These are phyloP conservation scores for Alternaria infectoria DNA, from an alignment of 2,329 filamentous ascomycete species.

Conservation along the genomic window DNA sequence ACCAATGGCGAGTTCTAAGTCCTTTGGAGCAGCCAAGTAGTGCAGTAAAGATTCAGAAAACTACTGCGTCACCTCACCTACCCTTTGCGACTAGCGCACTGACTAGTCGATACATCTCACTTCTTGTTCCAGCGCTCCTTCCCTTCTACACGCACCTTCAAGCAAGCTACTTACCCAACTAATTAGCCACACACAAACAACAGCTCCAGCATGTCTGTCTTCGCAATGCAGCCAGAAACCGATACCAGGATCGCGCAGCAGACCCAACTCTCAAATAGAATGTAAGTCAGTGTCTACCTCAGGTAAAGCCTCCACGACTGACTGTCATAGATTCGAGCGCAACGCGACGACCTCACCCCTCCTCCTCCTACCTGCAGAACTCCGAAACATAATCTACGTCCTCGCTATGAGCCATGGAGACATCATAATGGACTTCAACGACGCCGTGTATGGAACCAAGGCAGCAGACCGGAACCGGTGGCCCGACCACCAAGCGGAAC, in stretches of 20 bases:
- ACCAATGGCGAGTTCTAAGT: rapidly evolving
- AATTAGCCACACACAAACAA: not conserved
- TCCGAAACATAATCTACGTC: not conserved
- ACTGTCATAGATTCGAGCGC: not conserved
- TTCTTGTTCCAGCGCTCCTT: not conserved
- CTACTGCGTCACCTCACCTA: not conserved
- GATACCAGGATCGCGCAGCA: rapidly evolving
- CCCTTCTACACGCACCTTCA: too few relatives aligned
- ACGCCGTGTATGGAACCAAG: too few relatives aligned
- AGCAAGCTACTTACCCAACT: too few relatives aligned
- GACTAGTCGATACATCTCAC: not conserved
- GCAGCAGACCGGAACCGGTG: too few relatives aligned
- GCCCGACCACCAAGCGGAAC: too few relatives aligned
- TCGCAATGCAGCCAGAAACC: not conserved
- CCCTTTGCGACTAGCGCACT: not conserved
- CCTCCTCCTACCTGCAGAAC: not conserved
- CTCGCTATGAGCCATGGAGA: too few relatives aligned
- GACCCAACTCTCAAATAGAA: rapidly evolving
- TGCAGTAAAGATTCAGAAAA: not conserved
- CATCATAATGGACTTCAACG: too few relatives aligned
- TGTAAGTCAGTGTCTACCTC: not conserved
- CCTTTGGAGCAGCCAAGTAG: not conserved
- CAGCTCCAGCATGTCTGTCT: not conserved
- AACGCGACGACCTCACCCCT: not conserved
- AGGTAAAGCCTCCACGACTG: not conserved